Percentiles rank a stretch among this genome's conserved stretches.
Conservation (phyloP, 2,329 filamentous ascomycete genomes). For the Ilyonectria robusta region DNA sequence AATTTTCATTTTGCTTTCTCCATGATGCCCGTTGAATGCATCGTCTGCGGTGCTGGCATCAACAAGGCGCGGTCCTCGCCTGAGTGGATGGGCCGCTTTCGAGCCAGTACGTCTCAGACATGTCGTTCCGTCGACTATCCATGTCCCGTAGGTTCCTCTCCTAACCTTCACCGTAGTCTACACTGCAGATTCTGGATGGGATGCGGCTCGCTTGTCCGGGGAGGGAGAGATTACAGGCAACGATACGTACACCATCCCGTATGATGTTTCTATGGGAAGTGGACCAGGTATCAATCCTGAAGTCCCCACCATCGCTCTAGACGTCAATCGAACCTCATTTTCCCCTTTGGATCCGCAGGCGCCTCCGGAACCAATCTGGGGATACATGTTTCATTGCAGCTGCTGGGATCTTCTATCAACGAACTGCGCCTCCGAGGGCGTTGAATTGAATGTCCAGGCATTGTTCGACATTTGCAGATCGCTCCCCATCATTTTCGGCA, state of each 20-base stretch:
- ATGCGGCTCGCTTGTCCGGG: neutral
- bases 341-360: neutral
- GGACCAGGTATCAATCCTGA: neutral
- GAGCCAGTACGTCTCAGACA: neutral
- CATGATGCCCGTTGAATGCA: neutral
- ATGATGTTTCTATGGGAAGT: neutral
- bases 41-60: neutral
- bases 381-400: neutral
- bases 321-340: neutral
- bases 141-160: neutral
- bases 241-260: neutral
- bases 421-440: neutral
- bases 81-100: neutral
- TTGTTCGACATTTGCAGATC: neutral
- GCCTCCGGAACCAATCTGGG: neutral
- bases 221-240: neutral
- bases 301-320: neutral
- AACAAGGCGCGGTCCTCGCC: neutral
- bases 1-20: neutral
- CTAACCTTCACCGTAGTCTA: neutral
- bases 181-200: neutral
- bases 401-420: neutral
- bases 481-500: neutral
- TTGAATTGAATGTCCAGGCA: neutral
- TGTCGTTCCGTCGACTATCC: neutral